These are phyloP conservation scores for Phellopilus nigrolimitatus DNA, from an alignment of 1,284 basidiomycete genomes.

Conservation along the genomic window DNA sequence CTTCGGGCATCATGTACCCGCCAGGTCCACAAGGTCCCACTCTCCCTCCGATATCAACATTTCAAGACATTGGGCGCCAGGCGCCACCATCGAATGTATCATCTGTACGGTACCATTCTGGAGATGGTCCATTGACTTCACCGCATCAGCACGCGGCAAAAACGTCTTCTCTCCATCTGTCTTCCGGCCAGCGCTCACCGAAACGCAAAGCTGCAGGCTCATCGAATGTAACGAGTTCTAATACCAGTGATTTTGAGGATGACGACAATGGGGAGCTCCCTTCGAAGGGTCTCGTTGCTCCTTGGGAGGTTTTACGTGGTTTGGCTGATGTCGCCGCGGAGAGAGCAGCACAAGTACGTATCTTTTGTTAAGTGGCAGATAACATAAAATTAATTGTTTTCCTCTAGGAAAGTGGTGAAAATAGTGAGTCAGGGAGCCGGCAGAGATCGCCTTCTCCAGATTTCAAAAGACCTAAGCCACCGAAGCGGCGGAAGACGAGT, in stretches of 20 bases:
- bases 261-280: conserved; percentile 73
- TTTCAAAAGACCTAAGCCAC: conserved; percentile 51
- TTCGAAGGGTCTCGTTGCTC: conserved; percentile 73
- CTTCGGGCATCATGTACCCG: conserved; percentile 16
- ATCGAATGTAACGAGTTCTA: conserved; percentile 65
- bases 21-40: conserved; percentile 38
- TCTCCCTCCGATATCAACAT: conserved; percentile 67
- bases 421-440: conserved; percentile 69
- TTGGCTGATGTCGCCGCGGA: conserved; percentile 76
- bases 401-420: conserved; percentile 71
- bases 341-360: conserved; percentile 61
- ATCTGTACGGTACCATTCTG: conserved; percentile 51
- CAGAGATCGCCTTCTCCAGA: conserved; percentile 67
- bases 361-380: conserved; percentile 19
- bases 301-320: conserved; percentile 77
- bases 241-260: conserved; percentile 72
- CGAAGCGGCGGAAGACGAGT: conserved; percentile 65
- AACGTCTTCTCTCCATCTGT: conserved; percentile 35
- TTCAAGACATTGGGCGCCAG: conserved; percentile 51
- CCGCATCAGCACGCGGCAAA: conserved; percentile 32
- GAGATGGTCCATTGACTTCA: conserved; percentile 37
- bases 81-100: conserved; percentile 48
- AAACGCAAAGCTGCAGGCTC: conserved; percentile 57
- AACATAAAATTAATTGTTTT: conserved; percentile 13
- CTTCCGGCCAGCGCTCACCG: conserved; percentile 19